These are phyloP conservation scores for Coniochaeta sp. DNA, from an alignment of 2,329 filamentous ascomycete species.

Conservation along the genomic window DNA sequence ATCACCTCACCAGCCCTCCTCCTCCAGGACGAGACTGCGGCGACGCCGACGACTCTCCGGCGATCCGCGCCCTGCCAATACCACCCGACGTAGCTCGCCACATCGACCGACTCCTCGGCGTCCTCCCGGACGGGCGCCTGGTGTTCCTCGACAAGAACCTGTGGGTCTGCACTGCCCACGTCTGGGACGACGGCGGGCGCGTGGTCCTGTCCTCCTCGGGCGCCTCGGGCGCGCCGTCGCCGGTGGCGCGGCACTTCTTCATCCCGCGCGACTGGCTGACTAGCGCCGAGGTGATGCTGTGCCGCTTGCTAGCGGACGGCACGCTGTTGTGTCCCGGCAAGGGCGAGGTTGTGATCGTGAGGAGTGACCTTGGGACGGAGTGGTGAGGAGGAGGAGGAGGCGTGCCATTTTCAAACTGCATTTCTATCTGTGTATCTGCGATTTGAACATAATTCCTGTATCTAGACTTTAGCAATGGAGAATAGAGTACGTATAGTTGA, in stretches of 20 bases:
- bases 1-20: background rate
- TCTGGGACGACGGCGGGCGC: background rate
- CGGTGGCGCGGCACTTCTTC: conserved; percentile 14
- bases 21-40: background rate
- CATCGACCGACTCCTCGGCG: conserved; percentile 8
- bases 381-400: conserved; percentile 5
- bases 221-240: background rate
- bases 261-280: conserved; percentile 16
- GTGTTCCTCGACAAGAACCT: conserved; percentile 13
- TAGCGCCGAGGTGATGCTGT: conserved; percentile 7
- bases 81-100: background rate
- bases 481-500: too few species aligned
- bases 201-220: too few species aligned
- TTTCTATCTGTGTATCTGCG: too few species aligned
- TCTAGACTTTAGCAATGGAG: too few species aligned
- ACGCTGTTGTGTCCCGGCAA: conserved; percentile 13
- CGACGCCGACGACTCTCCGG: background rate
- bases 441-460: too few species aligned
- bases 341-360: conserved; percentile 11
- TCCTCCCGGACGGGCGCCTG: conserved; percentile 10
- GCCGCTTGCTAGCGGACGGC: conserved; percentile 9
- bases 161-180: conserved; percentile 12
- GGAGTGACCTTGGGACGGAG: conserved; percentile 8
- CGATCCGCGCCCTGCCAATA: background rate
- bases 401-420: too few species aligned